Evolutionary conservation across 495 filamentous ascomycete genomes (phyloP).

Genomic region (Aspergillus coremiiformis): DNA sequence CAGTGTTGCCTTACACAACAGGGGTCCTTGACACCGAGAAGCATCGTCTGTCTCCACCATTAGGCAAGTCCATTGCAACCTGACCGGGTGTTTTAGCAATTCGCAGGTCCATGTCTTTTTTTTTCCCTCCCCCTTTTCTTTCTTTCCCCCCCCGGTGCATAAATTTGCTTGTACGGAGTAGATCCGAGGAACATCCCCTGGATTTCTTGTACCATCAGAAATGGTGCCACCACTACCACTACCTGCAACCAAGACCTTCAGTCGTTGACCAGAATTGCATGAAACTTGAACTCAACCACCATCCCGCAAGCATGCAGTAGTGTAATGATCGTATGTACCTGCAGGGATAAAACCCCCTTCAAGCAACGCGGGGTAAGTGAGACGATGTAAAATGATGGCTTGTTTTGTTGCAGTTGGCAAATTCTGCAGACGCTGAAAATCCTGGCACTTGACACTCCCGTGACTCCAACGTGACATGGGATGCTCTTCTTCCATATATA

Average conservation of each 20-base stretch:
- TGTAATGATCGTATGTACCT: not conserved
- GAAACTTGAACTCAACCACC: not conserved
- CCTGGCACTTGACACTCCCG: not conserved
- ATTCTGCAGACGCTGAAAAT: not conserved
- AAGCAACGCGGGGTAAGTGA: not conserved
- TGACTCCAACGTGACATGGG: not conserved
- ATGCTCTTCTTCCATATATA: not conserved
- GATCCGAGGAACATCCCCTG: not conserved
- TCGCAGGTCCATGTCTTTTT: not conserved
- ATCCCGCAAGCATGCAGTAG: not conserved
- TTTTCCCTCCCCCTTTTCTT: not conserved
- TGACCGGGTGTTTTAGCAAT: not conserved
- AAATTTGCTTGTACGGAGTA: too few species aligned
- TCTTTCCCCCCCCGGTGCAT: too few species aligned
- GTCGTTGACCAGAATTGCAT: not conserved
- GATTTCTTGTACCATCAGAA: not conserved
- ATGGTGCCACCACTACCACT: not conserved
- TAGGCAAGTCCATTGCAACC: not conserved
- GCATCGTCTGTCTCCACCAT: not conserved
- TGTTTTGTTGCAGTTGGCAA: not conserved
- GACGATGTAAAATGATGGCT: not conserved
- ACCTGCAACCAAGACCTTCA: not conserved
- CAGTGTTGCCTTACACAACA: not conserved
- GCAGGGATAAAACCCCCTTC: not conserved
- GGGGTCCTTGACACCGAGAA: not conserved